These are phyloP conservation scores for Fusarium praegraminearum DNA, from an alignment of 2,329 filamentous ascomycete genomes.

Conservation along the genomic window DNA sequence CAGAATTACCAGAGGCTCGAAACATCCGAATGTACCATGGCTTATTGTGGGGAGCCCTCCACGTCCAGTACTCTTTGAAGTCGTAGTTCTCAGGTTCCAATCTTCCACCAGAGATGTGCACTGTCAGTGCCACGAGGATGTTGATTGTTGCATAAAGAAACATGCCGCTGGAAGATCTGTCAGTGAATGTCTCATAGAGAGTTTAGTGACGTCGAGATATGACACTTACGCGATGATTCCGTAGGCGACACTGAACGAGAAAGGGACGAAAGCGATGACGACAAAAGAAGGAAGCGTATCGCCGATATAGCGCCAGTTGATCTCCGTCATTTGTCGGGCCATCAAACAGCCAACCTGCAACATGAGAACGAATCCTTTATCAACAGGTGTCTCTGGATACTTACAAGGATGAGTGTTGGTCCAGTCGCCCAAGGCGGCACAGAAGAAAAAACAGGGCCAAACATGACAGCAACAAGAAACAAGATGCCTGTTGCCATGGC, in stretches of 20 bases:
- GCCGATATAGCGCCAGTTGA: conserved; percentile 85
- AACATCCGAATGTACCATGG: too few relatives aligned
- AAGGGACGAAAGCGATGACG: conserved; percentile 68
- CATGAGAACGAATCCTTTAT: conserved; percentile 49
- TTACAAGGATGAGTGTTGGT: conserved; percentile 75
- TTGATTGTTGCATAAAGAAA: too few relatives aligned
- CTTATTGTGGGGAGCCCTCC: too few relatives aligned
- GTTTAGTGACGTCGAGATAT: fast-evolving
- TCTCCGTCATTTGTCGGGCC: conserved; percentile 77
- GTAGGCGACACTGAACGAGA: conserved; percentile 85
- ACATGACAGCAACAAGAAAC: too few relatives aligned
- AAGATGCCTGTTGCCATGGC: too few relatives aligned
- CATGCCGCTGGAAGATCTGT: neutral
- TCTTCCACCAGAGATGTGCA: too few relatives aligned
- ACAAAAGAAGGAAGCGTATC: conserved; percentile 84
- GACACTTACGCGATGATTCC: conserved; percentile 72
- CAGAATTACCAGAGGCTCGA: too few relatives aligned
- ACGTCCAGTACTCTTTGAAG: too few relatives aligned
- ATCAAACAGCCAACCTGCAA: too few relatives aligned
- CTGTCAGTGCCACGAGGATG: too few relatives aligned
- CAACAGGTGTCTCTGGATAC: fast-evolving
- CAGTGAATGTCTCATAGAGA: neutral
- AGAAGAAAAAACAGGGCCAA: too few relatives aligned
- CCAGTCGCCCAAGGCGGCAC: conserved; percentile 82
- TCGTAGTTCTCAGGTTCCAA: too few relatives aligned